Conservation (phyloP, 495 filamentous ascomycete genomes). For the Cercophora scortea region DNA sequence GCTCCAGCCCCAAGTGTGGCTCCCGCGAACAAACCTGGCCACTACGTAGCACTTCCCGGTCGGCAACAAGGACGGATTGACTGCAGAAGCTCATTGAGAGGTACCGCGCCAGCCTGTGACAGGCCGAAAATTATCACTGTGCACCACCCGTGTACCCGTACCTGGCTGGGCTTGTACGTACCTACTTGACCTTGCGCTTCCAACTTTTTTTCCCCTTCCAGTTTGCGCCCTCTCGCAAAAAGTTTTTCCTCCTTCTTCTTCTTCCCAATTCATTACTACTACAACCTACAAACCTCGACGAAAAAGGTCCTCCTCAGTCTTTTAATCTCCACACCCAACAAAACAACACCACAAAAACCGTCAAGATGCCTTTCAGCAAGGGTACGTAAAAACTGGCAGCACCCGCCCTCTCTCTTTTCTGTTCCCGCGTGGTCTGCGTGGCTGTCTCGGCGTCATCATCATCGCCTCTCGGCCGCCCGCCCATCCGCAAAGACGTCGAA, state of each 20-base stretch:
- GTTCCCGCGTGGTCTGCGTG: neutral
- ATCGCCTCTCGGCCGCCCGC: neutral
- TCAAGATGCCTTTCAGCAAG: conserved; percentile 7
- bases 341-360: neutral
- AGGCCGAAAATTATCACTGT: neutral
- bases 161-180: no score
- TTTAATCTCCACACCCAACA: neutral
- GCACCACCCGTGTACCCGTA: no score
- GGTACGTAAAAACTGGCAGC: neutral
- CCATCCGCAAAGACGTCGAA: neutral
- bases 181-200: neutral
- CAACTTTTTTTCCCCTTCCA: neutral
- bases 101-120: neutral
- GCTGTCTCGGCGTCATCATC: neutral
- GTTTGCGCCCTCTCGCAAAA: neutral
- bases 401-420: neutral
- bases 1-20: conserved; percentile 21
- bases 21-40: conserved; percentile 1
- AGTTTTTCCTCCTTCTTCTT: neutral
- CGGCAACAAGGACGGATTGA: neutral
- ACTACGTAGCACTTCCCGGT: neutral
- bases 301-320: neutral
- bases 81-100: neutral
- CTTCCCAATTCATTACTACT: neutral
- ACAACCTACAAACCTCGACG: neutral